Conservation (phyloP, 2,329 filamentous ascomycete genomes). For the Fusarium vanettenii region DNA sequence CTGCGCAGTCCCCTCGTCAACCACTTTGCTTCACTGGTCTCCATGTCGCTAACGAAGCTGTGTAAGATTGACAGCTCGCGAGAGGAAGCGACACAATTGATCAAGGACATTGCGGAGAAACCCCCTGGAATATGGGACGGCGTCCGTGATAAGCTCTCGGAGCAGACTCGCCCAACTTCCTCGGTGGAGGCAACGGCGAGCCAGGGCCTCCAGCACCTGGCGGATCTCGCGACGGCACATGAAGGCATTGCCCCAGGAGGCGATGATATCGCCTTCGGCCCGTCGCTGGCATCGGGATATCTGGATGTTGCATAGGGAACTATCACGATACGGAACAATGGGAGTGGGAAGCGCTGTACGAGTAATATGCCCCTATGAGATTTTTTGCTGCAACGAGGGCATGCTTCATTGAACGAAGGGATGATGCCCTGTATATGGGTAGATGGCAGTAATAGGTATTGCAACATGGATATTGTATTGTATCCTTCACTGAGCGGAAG, state of each 20-base stretch:
- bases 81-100: slow-evolving; percentile 66
- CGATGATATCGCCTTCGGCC: slow-evolving; percentile 48
- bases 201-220: slow-evolving; percentile 70
- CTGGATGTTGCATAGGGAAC: slow-evolving; percentile 46
- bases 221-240: slow-evolving; percentile 64
- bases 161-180: slow-evolving; percentile 50
- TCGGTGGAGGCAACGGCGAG: slow-evolving; percentile 57
- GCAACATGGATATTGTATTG: background rate
- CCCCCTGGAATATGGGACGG: slow-evolving; percentile 67
- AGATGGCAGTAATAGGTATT: background rate
- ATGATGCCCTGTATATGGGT: slow-evolving; percentile 19
- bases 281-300: slow-evolving; percentile 51
- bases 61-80: slow-evolving; percentile 64
- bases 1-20: slow-evolving; percentile 73
- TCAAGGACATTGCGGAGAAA: slow-evolving; percentile 68
- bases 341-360: slow-evolving; percentile 12
- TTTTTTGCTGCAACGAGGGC: slow-evolving; percentile 1
- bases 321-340: background rate
- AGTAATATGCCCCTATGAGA: slow-evolving; percentile 25
- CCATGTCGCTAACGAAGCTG: slow-evolving; percentile 71
- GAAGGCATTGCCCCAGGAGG: slow-evolving; percentile 46
- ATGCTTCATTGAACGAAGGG: background rate
- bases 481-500: background rate
- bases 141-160: slow-evolving; percentile 58
- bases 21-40: slow-evolving; percentile 71